A percentile compares a stretch with the other conserved stretches of the same genome.
Evolutionary conservation across 164 flowering plant genomes (phyloP).

Genomic region (Vitis rupestris): DNA sequence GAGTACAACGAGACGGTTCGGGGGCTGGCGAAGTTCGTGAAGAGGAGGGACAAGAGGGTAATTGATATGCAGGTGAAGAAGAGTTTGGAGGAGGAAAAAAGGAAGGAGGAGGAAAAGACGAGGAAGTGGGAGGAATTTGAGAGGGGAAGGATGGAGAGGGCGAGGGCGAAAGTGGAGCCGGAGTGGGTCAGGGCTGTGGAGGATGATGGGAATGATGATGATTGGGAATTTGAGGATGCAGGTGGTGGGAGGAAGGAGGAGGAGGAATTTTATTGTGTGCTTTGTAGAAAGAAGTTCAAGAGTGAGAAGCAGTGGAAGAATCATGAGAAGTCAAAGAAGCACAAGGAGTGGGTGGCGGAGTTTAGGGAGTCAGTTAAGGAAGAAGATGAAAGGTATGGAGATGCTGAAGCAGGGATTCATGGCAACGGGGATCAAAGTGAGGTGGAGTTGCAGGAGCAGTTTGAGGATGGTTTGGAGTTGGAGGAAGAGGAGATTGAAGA

Average conservation of each 20-base stretch:
- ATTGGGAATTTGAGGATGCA: slow-evolving; percentile 19
- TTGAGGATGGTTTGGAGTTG: slow-evolving; percentile 32
- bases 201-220: slow-evolving; percentile 8
- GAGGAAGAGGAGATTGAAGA: slow-evolving; percentile 15
- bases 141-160: slow-evolving; percentile 66
- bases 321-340: slow-evolving; percentile 98
- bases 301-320: slow-evolving; percentile 98
- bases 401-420: slow-evolving; percentile 10
- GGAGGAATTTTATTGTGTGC: slow-evolving; percentile 65
- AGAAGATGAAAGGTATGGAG: slow-evolving; percentile 20
- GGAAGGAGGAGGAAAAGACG: slow-evolving; percentile 51
- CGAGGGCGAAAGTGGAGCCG: slow-evolving; percentile 66
- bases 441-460: slow-evolving; percentile 36
- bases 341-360: slow-evolving; percentile 77
- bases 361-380: slow-evolving; percentile 43
- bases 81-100: slow-evolving; percentile 66
- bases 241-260: slow-evolving; percentile 31
- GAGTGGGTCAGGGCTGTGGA: slow-evolving; percentile 79
- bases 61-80: slow-evolving; percentile 76
- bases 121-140: slow-evolving; percentile 55
- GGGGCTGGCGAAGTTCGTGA: slow-evolving; percentile 83
- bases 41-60: slow-evolving; percentile 96
- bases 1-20: slow-evolving; percentile 91
- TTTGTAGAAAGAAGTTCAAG: slow-evolving; percentile 90
- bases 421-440: slow-evolving; percentile 12